phyloP scores from a whole-genome alignment of 169 alveolate species.

The Cyclospora cayetanensis region DNA sequence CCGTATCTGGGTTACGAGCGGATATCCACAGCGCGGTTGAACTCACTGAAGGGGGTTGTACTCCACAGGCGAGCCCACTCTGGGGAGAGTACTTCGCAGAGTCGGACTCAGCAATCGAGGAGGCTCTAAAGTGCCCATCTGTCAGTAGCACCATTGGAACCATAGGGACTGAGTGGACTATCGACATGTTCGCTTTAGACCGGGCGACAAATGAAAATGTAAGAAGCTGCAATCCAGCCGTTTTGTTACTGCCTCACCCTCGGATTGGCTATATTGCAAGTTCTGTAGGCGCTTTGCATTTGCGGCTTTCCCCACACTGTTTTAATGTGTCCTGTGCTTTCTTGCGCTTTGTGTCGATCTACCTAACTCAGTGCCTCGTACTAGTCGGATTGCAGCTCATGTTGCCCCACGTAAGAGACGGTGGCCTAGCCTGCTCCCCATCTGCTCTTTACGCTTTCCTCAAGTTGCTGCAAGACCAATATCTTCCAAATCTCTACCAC shows the following conservation, averaged over 20 bases:
- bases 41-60: not conserved
- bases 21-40: not conserved
- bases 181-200: slow-evolving; percentile 58
- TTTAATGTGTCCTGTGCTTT: not conserved
- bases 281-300: not conserved
- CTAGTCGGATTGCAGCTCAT: slow-evolving; percentile 61
- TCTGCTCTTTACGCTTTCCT: slow-evolving; percentile 49
- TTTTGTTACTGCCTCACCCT: not conserved
- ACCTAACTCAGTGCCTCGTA: not conserved
- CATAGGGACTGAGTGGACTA: slow-evolving; percentile 43
- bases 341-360: not conserved
- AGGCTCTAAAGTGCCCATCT: not conserved
- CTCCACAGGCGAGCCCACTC: not conserved
- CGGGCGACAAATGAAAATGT: slow-evolving; percentile 29
- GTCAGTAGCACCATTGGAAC: not conserved
- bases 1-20: too few species aligned
- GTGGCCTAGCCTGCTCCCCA: not conserved
- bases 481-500: slow-evolving; percentile 76
- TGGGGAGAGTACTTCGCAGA: not conserved
- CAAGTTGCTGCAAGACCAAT: slow-evolving; percentile 51
- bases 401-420: slow-evolving; percentile 37
- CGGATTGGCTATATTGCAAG: too few species aligned
- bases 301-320: not conserved
- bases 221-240: not conserved
- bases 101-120: not conserved